Conservation (phyloP, 139 green algal species). For the Coelastrella sp. region DNA sequence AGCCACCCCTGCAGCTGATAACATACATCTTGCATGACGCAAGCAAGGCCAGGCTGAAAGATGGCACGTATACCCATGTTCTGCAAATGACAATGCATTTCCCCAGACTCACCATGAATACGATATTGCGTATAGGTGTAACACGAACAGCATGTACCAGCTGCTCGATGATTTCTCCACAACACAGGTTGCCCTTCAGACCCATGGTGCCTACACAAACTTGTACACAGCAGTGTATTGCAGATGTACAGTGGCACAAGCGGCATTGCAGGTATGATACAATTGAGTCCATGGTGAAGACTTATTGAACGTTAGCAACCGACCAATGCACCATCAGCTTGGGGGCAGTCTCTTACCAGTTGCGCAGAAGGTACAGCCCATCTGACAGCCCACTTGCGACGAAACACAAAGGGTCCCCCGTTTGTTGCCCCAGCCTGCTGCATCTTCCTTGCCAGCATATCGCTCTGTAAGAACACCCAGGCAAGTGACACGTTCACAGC, state of each 20-base stretch:
- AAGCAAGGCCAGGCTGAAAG: too few relatives aligned
- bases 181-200: conserved; percentile 87
- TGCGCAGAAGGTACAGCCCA: conserved; percentile 98
- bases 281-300: too few relatives aligned
- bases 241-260: not conserved
- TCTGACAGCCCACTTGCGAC: conserved; percentile 91
- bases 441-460: conserved; percentile 30
- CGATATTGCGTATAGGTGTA: conserved; percentile 88
- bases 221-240: too few relatives aligned
- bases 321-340: too few relatives aligned
- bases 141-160: conserved; percentile 83
- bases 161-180: conserved; percentile 97
- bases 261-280: too few relatives aligned
- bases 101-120: conserved; percentile 95
- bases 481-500: too few relatives aligned
- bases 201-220: conserved; percentile 90
- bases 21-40: too few relatives aligned
- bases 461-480: conserved; percentile 18
- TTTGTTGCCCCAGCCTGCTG: conserved; percentile 50
- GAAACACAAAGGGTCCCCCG: conserved; percentile 90
- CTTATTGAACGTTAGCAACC: too few relatives aligned
- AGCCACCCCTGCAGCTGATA: too few relatives aligned
- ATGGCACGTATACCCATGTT: too few relatives aligned
- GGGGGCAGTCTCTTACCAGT: conserved; percentile 75
- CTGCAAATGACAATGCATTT: too few relatives aligned